These are phyloP conservation scores for Pseudocercospora vitis DNA, from an alignment of 2,329 filamentous ascomycete genomes.

Conservation along the genomic window DNA sequence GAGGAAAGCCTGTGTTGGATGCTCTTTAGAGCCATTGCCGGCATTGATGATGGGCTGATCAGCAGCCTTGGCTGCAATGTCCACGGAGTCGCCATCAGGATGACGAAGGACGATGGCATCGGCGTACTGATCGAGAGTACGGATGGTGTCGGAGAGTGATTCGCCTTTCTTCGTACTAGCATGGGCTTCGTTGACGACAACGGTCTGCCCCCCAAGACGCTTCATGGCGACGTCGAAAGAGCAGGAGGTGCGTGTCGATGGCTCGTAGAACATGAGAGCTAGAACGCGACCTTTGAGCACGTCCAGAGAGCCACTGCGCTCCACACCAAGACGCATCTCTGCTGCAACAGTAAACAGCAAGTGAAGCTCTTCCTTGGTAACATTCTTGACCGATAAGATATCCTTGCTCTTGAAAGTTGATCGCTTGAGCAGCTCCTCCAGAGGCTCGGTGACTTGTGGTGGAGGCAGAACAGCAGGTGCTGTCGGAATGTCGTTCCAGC, in stretches of 20 bases:
- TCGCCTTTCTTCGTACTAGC: constrained; percentile 95
- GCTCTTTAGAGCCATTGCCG: constrained; percentile 92
- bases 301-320: constrained; percentile 85
- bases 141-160: constrained; percentile 86
- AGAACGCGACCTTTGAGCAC: constrained; percentile 83
- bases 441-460: constrained; percentile 55
- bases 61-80: constrained; percentile 81
- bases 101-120: constrained; percentile 97
- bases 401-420: constrained; percentile 89
- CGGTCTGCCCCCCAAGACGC: constrained; percentile 83
- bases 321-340: constrained; percentile 94
- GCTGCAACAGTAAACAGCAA: constrained; percentile 93
- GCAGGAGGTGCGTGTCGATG: constrained; percentile 88
- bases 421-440: constrained; percentile 71
- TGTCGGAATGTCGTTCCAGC: constrained; percentile 56
- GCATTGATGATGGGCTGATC: constrained; percentile 94
- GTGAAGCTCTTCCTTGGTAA: constrained; percentile 83
- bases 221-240: constrained; percentile 99
- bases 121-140: constrained; percentile 89
- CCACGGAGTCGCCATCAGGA: constrained; percentile 76
- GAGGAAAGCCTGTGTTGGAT: constrained; percentile 95
- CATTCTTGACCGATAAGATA: constrained; percentile 88
- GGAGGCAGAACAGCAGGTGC: constrained; percentile 33
- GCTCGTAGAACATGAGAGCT: constrained; percentile 95
- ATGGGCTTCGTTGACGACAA: constrained; percentile 76